Conservation (phyloP, 1,284 basidiomycete genomes). For the Quambalaria eucalypti region DNA sequence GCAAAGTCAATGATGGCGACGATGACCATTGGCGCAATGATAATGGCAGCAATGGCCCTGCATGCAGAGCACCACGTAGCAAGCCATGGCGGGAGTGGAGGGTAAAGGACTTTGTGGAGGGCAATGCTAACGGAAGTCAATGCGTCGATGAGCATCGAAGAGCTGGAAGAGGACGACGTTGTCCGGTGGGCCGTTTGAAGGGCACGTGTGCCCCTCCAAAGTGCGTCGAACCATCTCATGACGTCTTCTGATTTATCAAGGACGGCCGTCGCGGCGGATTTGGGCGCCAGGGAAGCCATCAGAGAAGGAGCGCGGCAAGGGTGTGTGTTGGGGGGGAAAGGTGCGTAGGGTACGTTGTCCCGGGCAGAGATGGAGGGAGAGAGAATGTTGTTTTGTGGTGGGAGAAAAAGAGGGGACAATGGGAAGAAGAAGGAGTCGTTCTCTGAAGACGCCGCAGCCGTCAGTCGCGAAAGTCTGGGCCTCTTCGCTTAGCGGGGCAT, state of each 20-base stretch:
- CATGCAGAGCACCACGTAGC: slow-evolving; percentile 9
- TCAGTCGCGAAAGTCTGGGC: too few relatives aligned
- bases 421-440: too few relatives aligned
- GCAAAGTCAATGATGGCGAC: slow-evolving; percentile 32
- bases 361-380: too few relatives aligned
- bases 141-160: not conserved
- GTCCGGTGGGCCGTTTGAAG: not conserved
- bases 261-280: too few relatives aligned
- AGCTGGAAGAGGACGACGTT: not conserved
- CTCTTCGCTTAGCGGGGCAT: too few relatives aligned
- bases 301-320: too few relatives aligned
- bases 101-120: slow-evolving; percentile 3
- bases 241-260: not conserved
- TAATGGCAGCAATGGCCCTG: slow-evolving; percentile 21
- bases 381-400: too few relatives aligned
- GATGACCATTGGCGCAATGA: slow-evolving; percentile 26
- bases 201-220: not conserved
- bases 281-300: too few relatives aligned
- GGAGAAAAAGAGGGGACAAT: too few relatives aligned
- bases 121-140: not conserved
- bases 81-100: slow-evolving; percentile 8
- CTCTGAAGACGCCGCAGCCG: too few relatives aligned
- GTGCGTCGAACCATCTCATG: not conserved
- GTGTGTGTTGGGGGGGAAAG: too few relatives aligned
- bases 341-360: too few relatives aligned